Evolutionary conservation across 768 basidiomycete species (phyloP).

Genomic region (Agrocybe pediades): DNA sequence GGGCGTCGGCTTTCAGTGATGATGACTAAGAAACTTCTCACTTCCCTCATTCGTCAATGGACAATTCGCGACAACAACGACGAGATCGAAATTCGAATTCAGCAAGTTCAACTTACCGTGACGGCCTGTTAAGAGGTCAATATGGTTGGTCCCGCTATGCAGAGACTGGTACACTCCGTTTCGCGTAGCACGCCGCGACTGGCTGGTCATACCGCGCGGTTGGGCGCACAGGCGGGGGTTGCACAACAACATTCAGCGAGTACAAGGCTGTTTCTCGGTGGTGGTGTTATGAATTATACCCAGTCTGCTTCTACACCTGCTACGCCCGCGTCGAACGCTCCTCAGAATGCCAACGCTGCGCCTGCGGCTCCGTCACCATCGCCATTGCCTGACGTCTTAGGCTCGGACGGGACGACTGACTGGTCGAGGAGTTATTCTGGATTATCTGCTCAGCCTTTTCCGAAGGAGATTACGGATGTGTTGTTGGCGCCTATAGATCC

Average conservation of each 20-base stretch:
- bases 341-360: not conserved
- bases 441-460: constrained; percentile 74
- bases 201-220: constrained; percentile 4
- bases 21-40: too few relatives aligned
- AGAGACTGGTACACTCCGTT: constrained; percentile 13
- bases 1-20: not conserved
- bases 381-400: constrained; percentile 16
- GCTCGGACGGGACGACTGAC: constrained; percentile 50
- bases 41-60: too few relatives aligned
- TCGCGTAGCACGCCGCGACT: constrained; percentile 11
- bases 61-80: not conserved
- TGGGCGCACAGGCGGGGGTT: constrained; percentile 2
- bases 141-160: constrained; percentile 25
- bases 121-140: too few relatives aligned
- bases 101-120: not conserved
- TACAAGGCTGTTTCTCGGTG: constrained; percentile 1
- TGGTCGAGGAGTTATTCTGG: constrained; percentile 92
- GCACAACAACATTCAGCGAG: too few relatives aligned
- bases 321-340: not conserved
- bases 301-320: not conserved
- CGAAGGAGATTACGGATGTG: constrained; percentile 70
- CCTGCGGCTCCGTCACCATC: not conserved
- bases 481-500: constrained; percentile 77
- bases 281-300: constrained; percentile 9
- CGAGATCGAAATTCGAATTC: not conserved